These are phyloP conservation scores for Carallia pectinifolia DNA, from an alignment of 345 rosid genomes.

Conservation along the genomic window DNA sequence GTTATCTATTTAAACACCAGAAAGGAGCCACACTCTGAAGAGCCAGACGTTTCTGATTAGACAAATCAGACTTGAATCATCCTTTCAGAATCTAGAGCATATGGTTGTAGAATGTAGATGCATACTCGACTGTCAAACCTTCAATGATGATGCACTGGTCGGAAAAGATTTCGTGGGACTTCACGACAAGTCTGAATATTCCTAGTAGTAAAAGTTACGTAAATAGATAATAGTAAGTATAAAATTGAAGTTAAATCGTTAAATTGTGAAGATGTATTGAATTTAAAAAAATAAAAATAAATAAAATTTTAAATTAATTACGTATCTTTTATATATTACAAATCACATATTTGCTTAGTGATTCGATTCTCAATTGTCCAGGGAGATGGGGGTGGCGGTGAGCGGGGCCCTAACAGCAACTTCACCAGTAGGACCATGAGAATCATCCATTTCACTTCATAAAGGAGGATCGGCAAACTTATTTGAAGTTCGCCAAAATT, in stretches of 20 bases:
- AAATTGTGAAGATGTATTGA: too few species aligned
- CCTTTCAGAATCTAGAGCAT: conserved; percentile 7
- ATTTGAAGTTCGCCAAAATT: conserved; percentile 3
- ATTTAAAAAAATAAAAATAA: too few species aligned
- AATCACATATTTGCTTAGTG: too few species aligned
- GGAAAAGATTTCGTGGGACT: conserved; percentile 27
- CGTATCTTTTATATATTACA: too few species aligned
- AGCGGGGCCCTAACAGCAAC: conserved; percentile 33
- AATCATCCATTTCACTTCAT: conserved; percentile 57
- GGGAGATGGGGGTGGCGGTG: too few species aligned
- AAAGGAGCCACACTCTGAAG: neutral
- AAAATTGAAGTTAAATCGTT: too few species aligned
- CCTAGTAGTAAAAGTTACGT: neutral
- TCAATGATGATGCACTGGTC: conserved; percentile 29
- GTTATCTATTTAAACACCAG: too few species aligned
- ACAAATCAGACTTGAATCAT: neutral
- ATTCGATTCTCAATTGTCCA: too few species aligned
- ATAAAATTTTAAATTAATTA: too few species aligned
- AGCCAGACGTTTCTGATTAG: neutral
- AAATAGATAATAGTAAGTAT: too few species aligned
- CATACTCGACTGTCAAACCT: conserved; percentile 11
- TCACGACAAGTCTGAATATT: conserved; percentile 22
- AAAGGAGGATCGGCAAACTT: conserved; percentile 24
- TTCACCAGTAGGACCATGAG: conserved; percentile 35
- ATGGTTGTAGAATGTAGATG: neutral